Base-by-base conservation (phyloP, 306 rosid species). In the Cicer yamashitae region DNA sequence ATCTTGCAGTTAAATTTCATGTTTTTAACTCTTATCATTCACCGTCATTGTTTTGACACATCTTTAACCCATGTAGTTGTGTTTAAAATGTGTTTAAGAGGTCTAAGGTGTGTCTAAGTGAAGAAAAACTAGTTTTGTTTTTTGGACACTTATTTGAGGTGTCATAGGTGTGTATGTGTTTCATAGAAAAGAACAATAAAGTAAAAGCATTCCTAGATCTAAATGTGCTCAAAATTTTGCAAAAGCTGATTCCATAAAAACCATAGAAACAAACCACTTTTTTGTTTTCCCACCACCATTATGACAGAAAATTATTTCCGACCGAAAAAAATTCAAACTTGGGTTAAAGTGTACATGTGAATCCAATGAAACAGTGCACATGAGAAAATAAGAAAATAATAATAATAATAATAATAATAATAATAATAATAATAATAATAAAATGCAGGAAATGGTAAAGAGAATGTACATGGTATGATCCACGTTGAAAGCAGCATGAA, bases 361-460 rank as follows among this genome's bases (percentile, higher is more conserved):
- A 75, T 63, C 81, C 83, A 81, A 70, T 13, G 51, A 65, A 81
- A 76, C 58, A 76, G 76, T 58, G 41, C 74, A 81, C 37, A 70
- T 77, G 51, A 52, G 53, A 18, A 70, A 73, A 54, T 8, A 18
- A 54, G 1, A 1, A 18, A 2, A 12, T 1, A 59, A 10, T 7
- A 25, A 48, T 48, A 15, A 30, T 9, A 15, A 9, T 10, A 39
- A 7, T 1, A 62, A 50, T 37, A 25, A 44, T 20, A 20, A 20
- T 20, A 20, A 20, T 20, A 20, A 20, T 20, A 15, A 7, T 1
- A 63, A 51, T 38, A 25, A 7, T 1, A 62, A 50, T 37, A 25
- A 44, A 38, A 50, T 54, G 70, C 8, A 56, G n/a, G 13, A 30
- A 50, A 75, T 66, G 81, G 82, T 7, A 57, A 30, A 4, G 37